phyloP scores from a whole-genome alignment of 371 early-diverging fungal genomes.

The Paramicrosporidium saccamoebae region DNA sequence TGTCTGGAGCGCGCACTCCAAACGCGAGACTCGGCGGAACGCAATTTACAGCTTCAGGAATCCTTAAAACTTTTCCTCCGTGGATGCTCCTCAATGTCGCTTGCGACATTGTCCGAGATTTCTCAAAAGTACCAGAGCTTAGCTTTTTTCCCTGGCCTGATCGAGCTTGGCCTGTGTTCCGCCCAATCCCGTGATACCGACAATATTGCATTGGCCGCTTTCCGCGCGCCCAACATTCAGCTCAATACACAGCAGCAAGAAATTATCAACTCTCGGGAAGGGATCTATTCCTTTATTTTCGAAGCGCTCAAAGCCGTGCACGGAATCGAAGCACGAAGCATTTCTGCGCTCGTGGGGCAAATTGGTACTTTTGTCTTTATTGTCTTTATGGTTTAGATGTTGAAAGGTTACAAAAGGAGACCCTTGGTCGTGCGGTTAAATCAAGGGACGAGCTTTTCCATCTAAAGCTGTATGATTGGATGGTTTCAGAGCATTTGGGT shows the following conservation, averaged over 20 bases:
- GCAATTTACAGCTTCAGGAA: slow-evolving; percentile 10
- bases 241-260: too few species aligned
- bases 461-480: slow-evolving; percentile 25
- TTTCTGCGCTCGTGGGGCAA: too few species aligned
- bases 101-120: slow-evolving; percentile 17
- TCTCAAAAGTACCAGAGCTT: slow-evolving; percentile 12
- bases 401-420: too few species aligned
- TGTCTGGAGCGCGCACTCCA: slow-evolving; percentile 11
- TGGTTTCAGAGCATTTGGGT: slow-evolving; percentile 8
- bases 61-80: slow-evolving; percentile 17
- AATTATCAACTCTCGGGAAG: too few species aligned
- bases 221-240: too few species aligned
- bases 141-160: slow-evolving; percentile 15
- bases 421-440: too few species aligned
- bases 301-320: slow-evolving; percentile 5
- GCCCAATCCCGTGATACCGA: slow-evolving; percentile 23
- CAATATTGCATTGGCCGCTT: slow-evolving; percentile 11
- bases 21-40: slow-evolving; percentile 11
- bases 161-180: slow-evolving; percentile 25
- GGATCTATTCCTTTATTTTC: slow-evolving; percentile 11
- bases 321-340: slow-evolving; percentile 2
- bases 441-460: slow-evolving; percentile 24
- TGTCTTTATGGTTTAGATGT: too few species aligned
- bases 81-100: slow-evolving; percentile 9
- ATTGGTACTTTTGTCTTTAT: too few species aligned